Percentiles rank a stretch among this genome's conserved stretches.
phyloP scores from a whole-genome alignment of 352 stramenopile species.

The Phytophthora litchii region DNA sequence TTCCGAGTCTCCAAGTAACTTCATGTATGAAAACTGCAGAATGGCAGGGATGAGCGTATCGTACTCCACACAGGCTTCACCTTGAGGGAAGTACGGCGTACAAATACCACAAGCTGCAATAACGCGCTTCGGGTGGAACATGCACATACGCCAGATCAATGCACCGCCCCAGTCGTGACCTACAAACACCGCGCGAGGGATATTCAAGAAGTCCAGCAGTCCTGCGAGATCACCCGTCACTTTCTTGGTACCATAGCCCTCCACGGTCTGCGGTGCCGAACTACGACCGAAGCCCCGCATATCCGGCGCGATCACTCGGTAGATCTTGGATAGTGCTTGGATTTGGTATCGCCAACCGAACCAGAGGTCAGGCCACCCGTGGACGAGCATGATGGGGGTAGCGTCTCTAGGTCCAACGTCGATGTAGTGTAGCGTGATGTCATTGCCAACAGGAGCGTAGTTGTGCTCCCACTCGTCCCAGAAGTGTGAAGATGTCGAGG shows the following conservation, averaged over 20 bases:
- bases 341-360: slow-evolving; percentile 76
- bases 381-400: slow-evolving; percentile 62
- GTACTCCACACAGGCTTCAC: slow-evolving; percentile 43
- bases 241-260: slow-evolving; percentile 61
- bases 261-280: slow-evolving; percentile 44
- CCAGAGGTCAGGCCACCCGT: slow-evolving; percentile 77
- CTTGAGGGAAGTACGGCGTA: slow-evolving; percentile 61
- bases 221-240: slow-evolving; percentile 48
- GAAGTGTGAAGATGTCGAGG: slow-evolving; percentile 12
- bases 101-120: slow-evolving; percentile 56
- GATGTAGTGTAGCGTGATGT: slow-evolving; percentile 64
- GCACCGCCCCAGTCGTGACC: slow-evolving; percentile 72
- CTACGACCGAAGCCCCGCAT: slow-evolving; percentile 64
- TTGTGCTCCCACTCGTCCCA: slow-evolving; percentile 29
- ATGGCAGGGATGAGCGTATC: slow-evolving; percentile 47
- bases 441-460: slow-evolving; percentile 34
- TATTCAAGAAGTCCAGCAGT: slow-evolving; percentile 59
- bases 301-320: slow-evolving; percentile 63
- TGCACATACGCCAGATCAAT: slow-evolving; percentile 64
- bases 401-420: slow-evolving; percentile 56
- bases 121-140: slow-evolving; percentile 64
- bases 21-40: slow-evolving; percentile 70
- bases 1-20: slow-evolving; percentile 49
- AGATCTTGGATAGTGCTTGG: slow-evolving; percentile 49
- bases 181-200: slow-evolving; percentile 68